Base-by-base conservation (phyloP, 495 filamentous ascomycete genomes). In the Oidiodendron maius region DNA sequence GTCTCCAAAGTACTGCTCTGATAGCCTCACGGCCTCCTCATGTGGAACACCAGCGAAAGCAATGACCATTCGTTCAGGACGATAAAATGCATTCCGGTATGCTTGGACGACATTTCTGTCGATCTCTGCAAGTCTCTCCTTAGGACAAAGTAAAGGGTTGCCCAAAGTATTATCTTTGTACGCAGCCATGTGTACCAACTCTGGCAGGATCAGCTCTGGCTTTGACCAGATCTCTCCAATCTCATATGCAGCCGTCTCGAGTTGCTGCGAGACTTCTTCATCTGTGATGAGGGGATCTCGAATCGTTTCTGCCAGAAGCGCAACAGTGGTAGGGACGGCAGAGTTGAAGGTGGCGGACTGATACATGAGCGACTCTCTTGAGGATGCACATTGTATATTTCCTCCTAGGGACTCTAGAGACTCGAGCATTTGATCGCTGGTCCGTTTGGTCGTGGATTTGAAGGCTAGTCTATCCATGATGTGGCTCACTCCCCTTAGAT, bases 191-290 rank as follows among this genome's bases (percentile, higher is more conserved):
- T 99, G 94, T 39, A 95, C 81, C 61, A 99, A 64, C 68, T 99
- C 93, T 5, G 94, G 94, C 41, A 99, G 66, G 55, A 99, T 97
- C 45, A 99, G 75, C 57, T 97, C 91, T 3, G 93, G 90, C 71
- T 90, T 96, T 32, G 87, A 85, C 94, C 93, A 99, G 44, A 99
- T 99, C 70, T 99, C 93, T 20, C 76, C 77, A 59, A 99, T 94
- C 68, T 99, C 93, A 56, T 97, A 99, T 37, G 87, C 82, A 2
- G 91, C 93, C 16, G 89, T 96, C 58, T 85, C 79, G 13, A 99
- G 73, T 64, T 99, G 91, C 56, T 87, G 78, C 25, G 74, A 61
- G 1, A 99, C 85, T 61, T 99, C 93, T 38, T 89, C 82, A 32
- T 96, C 86, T n/a, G 86, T 93, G 48, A 97, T 85, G 26, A 81